Evolutionary conservation across 306 rosid genomes (phyloP).

Genomic region (Crataegus laevigata): DNA sequence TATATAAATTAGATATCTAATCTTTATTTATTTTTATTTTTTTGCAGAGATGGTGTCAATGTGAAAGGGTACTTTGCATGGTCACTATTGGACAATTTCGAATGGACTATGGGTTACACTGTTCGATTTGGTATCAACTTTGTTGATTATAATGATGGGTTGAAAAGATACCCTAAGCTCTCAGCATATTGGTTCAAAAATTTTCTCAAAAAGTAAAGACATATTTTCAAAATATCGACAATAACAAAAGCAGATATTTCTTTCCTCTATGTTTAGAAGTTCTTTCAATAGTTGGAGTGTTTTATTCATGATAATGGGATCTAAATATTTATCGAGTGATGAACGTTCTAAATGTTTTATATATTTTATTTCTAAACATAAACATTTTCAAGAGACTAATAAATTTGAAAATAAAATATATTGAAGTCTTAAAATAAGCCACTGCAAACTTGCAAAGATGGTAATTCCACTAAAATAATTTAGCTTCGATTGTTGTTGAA

Average conservation of each 20-base stretch:
- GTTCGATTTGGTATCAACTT: conserved; percentile 39
- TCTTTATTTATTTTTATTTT: not conserved
- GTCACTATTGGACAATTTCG: conserved; percentile 45
- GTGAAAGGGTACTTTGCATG: conserved; percentile 54
- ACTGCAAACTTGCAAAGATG: no score
- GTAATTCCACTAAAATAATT: no score
- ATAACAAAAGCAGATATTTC: no score
- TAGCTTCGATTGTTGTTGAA: no score
- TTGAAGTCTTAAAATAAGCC: not conserved
- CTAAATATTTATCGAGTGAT: no score
- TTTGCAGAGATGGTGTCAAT: conserved; percentile 26
- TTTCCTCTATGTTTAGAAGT: not conserved
- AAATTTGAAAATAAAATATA: no score
- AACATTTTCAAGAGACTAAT: not conserved
- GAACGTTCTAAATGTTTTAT: no score
- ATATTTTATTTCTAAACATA: no score
- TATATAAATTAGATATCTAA: not conserved
- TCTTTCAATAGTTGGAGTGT: no score
- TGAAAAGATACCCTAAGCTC: conserved; percentile 41
- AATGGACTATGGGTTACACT: conserved; percentile 41
- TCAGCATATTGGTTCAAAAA: conserved; percentile 47
- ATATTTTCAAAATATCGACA: no score
- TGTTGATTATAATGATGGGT: conserved; percentile 35
- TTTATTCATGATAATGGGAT: no score
- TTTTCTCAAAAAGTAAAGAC: conserved; percentile 26